Evolutionary conservation across 1,139 yeast species (phyloP).

Genomic region (Williopsis jadinii): DNA sequence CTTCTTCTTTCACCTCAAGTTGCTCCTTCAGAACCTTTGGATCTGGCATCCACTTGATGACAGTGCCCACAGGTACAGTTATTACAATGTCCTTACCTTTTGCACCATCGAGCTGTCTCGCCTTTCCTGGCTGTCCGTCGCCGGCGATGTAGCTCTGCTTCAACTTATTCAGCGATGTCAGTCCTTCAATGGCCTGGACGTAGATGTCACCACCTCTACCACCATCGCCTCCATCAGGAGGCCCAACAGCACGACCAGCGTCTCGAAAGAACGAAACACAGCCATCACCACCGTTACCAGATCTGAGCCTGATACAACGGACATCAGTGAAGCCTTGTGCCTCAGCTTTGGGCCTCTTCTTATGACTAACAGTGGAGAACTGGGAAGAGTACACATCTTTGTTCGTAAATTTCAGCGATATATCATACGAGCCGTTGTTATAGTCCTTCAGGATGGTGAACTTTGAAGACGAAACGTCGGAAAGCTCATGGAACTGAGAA

Average conservation of each 20-base stretch:
- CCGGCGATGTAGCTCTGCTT: constrained; percentile 63
- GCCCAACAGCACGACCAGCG: constrained; percentile 79
- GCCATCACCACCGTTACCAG: constrained; percentile 91
- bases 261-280: constrained; percentile 80
- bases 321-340: constrained; percentile 45
- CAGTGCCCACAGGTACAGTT: constrained; percentile 89
- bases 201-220: constrained; percentile 88
- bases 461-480: neutral
- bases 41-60: constrained; percentile 79
- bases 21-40: constrained; percentile 41
- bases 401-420: constrained; percentile 29
- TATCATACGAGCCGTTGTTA: constrained; percentile 19
- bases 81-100: constrained; percentile 72
- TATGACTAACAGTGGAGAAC: constrained; percentile 27
- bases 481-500: constrained; percentile 3
- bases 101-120: constrained; percentile 77
- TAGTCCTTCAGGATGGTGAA: constrained; percentile 6
- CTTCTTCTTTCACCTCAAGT: constrained; percentile 9
- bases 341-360: constrained; percentile 33
- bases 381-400: constrained; percentile 34
- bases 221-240: constrained; percentile 98
- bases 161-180: constrained; percentile 64
- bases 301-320: constrained; percentile 55
- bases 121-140: constrained; percentile 65
- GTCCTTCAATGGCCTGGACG: constrained; percentile 68